These are phyloP conservation scores for Elsinoe ampelina DNA, from an alignment of 2,329 filamentous ascomycete genomes.

Conservation along the genomic window DNA sequence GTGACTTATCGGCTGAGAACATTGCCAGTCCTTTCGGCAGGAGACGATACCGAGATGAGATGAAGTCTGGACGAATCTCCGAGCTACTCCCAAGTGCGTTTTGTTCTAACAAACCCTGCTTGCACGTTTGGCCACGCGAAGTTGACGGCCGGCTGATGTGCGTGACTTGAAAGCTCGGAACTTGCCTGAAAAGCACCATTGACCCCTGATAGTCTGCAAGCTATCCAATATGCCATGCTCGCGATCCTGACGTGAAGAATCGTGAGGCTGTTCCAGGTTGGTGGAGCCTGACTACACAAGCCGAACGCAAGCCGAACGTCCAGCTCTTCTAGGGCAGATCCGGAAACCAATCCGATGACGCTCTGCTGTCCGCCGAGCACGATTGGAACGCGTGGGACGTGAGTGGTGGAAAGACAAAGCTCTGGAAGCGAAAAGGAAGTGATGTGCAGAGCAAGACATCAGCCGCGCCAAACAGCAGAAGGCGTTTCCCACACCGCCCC, in stretches of 20 bases:
- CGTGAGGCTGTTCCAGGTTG: not conserved
- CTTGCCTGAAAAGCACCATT: too few relatives aligned
- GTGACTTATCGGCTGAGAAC: not conserved
- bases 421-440: not conserved
- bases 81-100: too few relatives aligned
- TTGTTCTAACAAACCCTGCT: not conserved
- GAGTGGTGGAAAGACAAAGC: not conserved
- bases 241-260: not conserved
- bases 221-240: not conserved
- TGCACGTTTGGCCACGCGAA: not conserved
- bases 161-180: too few relatives aligned
- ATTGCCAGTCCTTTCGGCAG: not conserved
- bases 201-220: not conserved
- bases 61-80: not conserved
- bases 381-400: slow-evolving; percentile 7
- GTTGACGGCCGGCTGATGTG: too few relatives aligned
- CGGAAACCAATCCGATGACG: slow-evolving; percentile 5
- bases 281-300: not conserved
- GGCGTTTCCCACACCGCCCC: not conserved
- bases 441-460: slow-evolving; percentile 1
- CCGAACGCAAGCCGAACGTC: not conserved
- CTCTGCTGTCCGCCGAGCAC: not conserved
- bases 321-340: not conserved
- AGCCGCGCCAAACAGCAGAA: not conserved
- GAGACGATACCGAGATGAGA: not conserved